Evolutionary conservation across 768 basidiomycete species (phyloP), one percentile per base, ranked within the genome.

Genomic region (Collybiopsis luxurians): DNA sequence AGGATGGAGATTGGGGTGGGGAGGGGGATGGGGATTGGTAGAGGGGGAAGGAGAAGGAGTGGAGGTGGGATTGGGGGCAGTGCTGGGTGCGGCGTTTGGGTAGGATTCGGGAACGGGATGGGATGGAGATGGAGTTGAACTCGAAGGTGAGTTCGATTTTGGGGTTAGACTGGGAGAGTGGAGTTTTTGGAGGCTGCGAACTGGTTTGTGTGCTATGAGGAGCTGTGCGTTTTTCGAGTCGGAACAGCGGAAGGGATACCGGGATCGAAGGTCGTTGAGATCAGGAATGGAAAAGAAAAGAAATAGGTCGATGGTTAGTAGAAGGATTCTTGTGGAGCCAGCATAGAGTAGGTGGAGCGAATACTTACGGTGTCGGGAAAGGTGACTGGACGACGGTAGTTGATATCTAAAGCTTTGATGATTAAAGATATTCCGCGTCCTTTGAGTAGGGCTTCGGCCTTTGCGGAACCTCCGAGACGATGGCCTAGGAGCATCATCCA

Each of bases 381-480:
- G 12, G 82, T 84, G 11, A 90, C 87, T 0, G 90, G 90, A 21
- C 84, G 77, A 57, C 81, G 81, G 68, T 82, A 92, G 61, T 83
- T 81, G 42, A 91, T 70, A 40, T 79, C 77, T 52, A 90, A 77
- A 19, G 83, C 85, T 66, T 90, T 90, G 59, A 90, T 78, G 63
- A 91, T 90, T 49, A 91, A 63, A 13, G 86, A 86, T n/a, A 89
- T 66, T 2, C 89, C 90, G 64, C 80, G 68, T 4, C 80, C 88
- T 50, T 73, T 75, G 51, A 88, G 69, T 79, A 90, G 83, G 4
- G 79, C 79, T 48, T 79, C 68, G 2, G 77, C 83, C 57, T 75
- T 78, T 17, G 71, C 69, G 19, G 79, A 75, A 2, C 88, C 89
- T 9, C 86, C 89, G 28, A 89, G 67, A 56, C 82, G 75, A 30